Conservation (phyloP, 352 stramenopile species). For the Saprolegnia diclina region DNA sequence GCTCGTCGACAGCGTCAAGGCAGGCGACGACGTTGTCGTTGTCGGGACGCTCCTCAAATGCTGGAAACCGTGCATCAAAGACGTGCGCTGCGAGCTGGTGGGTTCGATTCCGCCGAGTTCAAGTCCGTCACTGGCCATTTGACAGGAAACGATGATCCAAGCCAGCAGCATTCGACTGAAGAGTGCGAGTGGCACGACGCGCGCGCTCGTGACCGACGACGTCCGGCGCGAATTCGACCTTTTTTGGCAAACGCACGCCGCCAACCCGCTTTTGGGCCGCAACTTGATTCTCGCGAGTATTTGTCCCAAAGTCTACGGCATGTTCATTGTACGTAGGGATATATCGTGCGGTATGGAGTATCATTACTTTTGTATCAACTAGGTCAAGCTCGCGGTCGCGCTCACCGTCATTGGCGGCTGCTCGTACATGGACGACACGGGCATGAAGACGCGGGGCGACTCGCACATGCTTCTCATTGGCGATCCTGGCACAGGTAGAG, state of each 20-base stretch:
- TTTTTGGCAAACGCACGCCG: slow-evolving; percentile 76
- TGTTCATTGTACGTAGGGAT: slow-evolving; percentile 60
- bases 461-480: slow-evolving; percentile 83
- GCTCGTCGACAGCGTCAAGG: slow-evolving; percentile 77
- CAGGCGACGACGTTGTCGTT: slow-evolving; percentile 95
- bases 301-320: slow-evolving; percentile 92
- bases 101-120: slow-evolving; percentile 42
- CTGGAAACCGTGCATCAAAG: slow-evolving; percentile 78
- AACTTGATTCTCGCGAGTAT: slow-evolving; percentile 92
- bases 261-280: slow-evolving; percentile 51
- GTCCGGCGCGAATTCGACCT: slow-evolving; percentile 86
- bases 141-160: slow-evolving; percentile 62
- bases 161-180: slow-evolving; percentile 68
- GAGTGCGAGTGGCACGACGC: slow-evolving; percentile 48
- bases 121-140: slow-evolving; percentile 49
- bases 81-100: slow-evolving; percentile 87
- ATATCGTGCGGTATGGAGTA: no score
- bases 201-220: slow-evolving; percentile 67
- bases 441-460: slow-evolving; percentile 75
- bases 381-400: slow-evolving; percentile 89
- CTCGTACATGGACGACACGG: slow-evolving; percentile 55
- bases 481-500: slow-evolving; percentile 49
- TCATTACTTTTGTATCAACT: no score
- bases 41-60: slow-evolving; percentile 89
- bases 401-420: slow-evolving; percentile 91